Evolutionary conservation across 2,329 filamentous ascomycete genomes (phyloP), one percentile per base, ranked within the genome.

Genomic region (Sclerotinia subarctica): DNA sequence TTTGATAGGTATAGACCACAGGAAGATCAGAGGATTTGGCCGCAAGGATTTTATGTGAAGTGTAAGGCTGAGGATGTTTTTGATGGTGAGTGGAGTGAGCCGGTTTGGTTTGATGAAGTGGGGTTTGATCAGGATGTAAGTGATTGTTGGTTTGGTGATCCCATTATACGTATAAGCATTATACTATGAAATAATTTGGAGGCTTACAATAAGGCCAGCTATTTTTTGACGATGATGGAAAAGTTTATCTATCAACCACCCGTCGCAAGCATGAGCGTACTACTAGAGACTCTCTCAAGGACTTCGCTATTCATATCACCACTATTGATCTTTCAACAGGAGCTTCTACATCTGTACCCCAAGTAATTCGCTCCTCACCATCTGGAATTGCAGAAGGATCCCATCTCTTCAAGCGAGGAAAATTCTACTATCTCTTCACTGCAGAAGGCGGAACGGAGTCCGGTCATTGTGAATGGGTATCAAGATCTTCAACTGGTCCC

Each of bases 371-470:
- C 79, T 80, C 71, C 70, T 71, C 8, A 77, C 73, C 8, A 79
- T 84, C 26, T 84, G 83, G 83, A 81, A 82, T 44, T 83, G 84
- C 85, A 0, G 85, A 87, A 70, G 86, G 85, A 0, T 84, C 85
- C 0, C 84, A 86, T 60, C 80, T 87, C 35, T 84, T 83, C 73
- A 80, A 78, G 53, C 82, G 81, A 44, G 83, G 84, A 29, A 79
- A 77, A 0, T 86, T 79, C 69, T 86, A 85, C 71, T 86, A 86
- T 69, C 77, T 86, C 2, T 76, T 86, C 24, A 82, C 81, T 0
- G 83, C 84, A 0, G 84, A 87, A 75, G 83, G 83, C 49, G 84
- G 85, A 3, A 86, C 84, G 0, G 81, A 80, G 0, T 71, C 80
- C 0, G 76, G 79, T 8, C 83, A 85, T 70, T 82, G 52, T 32